phyloP scores from a whole-genome alignment of 2,329 filamentous ascomycete species.

The Alternaria conjuncta region DNA sequence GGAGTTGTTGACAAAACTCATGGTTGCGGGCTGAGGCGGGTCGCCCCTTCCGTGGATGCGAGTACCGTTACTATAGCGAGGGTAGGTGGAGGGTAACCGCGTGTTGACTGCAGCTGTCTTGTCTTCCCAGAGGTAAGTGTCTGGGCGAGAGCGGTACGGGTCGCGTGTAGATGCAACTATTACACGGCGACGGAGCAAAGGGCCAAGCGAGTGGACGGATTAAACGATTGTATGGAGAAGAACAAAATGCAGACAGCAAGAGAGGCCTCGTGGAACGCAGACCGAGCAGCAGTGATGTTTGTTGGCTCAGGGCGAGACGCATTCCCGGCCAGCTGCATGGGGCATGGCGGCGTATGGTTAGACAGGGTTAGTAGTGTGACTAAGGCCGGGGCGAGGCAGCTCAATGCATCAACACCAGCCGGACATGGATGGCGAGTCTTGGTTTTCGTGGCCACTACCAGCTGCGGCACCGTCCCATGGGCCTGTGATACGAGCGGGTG shows the following conservation, averaged over 20 bases:
- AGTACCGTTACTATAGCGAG: slow-evolving; percentile 13
- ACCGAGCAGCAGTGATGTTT: slow-evolving; percentile 20
- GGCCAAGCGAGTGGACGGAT: slow-evolving; percentile 28
- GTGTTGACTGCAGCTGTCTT: slow-evolving; percentile 21
- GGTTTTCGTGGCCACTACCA: slow-evolving; percentile 28
- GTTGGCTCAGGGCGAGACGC: slow-evolving; percentile 29
- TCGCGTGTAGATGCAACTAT: background rate
- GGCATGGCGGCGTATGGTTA: slow-evolving; percentile 23
- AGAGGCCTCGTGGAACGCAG: slow-evolving; percentile 16
- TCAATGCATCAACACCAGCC: slow-evolving; percentile 17
- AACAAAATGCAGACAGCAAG: slow-evolving; percentile 25
- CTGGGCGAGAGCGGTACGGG: background rate
- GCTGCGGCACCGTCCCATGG: slow-evolving; percentile 21
- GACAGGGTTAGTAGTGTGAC: slow-evolving; percentile 13
- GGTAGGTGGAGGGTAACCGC: slow-evolving; percentile 21
- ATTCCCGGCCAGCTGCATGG: slow-evolving; percentile 25
- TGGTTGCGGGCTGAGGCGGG: slow-evolving; percentile 37
- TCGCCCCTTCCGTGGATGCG: slow-evolving; percentile 25
- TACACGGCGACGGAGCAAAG: slow-evolving; percentile 2
- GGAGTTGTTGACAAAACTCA: slow-evolving; percentile 63
- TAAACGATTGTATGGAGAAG: slow-evolving; percentile 40
- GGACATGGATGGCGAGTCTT: slow-evolving; percentile 22
- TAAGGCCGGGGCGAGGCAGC: slow-evolving; percentile 1
- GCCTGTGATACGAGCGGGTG: slow-evolving; percentile 26
- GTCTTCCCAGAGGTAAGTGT: slow-evolving; percentile 4